phyloP scores from a whole-genome alignment of 2,329 filamentous ascomycete species.

The Ceratocystis albifundus region DNA sequence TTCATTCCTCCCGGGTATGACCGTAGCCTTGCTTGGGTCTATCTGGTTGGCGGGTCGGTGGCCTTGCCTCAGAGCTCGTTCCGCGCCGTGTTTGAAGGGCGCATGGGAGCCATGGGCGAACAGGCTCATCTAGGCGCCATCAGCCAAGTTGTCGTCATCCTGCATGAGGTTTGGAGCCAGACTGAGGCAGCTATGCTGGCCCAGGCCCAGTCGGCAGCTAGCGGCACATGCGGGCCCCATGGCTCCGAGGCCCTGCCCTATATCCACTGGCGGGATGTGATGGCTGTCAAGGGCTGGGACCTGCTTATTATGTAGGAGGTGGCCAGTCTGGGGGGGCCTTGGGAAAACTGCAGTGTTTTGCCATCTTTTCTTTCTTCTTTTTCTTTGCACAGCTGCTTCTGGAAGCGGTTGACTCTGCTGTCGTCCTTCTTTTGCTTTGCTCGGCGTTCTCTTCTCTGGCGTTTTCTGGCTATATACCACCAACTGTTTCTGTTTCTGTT shows the following conservation, averaged over 20 bases:
- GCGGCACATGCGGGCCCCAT: slow-evolving; percentile 28
- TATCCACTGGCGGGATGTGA: slow-evolving; percentile 90
- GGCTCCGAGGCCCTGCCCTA: slow-evolving; percentile 42
- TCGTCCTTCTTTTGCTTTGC: slow-evolving; percentile 12
- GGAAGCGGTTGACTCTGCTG: background rate
- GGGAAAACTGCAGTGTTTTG: slow-evolving; percentile 16
- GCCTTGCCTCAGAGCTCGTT: slow-evolving; percentile 63
- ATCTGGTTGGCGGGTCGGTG: slow-evolving; percentile 74
- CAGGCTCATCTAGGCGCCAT: slow-evolving; percentile 73
- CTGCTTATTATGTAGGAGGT: slow-evolving; percentile 67
- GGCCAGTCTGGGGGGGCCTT: slow-evolving; percentile 21
- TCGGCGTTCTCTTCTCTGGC: slow-evolving; percentile 19
- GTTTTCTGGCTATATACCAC: slow-evolving; percentile 16
- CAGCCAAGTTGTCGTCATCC: slow-evolving; percentile 64
- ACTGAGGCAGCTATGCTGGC: slow-evolving; percentile 45
- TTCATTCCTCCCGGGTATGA: slow-evolving; percentile 84
- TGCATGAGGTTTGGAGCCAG: slow-evolving; percentile 76
- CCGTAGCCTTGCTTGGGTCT: slow-evolving; percentile 83
- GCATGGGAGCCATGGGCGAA: slow-evolving; percentile 63
- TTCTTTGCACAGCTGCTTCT: slow-evolving; percentile 9
- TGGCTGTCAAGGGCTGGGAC: slow-evolving; percentile 85
- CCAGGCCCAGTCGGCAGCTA: slow-evolving; percentile 31
- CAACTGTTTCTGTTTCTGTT: background rate
- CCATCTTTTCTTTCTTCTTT: slow-evolving; percentile 26
- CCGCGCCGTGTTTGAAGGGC: slow-evolving; percentile 65